Base-by-base conservation (phyloP, 2,329 filamentous ascomycete species). In the Ceratocystiopsis sp. region DNA sequence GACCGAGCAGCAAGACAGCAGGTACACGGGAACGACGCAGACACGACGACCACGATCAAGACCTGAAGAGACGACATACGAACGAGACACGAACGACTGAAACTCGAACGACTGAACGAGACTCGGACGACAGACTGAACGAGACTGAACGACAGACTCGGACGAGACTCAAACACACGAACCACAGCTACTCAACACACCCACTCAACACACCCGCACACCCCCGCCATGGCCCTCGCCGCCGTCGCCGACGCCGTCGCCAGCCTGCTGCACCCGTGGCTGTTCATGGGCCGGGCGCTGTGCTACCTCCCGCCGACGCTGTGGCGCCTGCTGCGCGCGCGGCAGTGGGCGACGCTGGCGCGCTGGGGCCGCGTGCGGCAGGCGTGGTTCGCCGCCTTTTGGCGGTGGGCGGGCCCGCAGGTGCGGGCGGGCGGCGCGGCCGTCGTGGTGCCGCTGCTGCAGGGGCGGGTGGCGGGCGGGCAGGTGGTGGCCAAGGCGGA, bases 331-430 rank as follows among this genome's bases (percentile, higher is more conserved):
- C 14, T 70, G 38, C 49, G 51, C 29, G 49, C 53, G 10, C 48
- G 53, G 38, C 52, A 64, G 39, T 56, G 58, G 44, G 33, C 46
- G 43, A 55, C 61, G 6, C 57, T 73, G 16, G 41, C 68, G 38
- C 66, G 62, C 16, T 61, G 58, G 1, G 53, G 57, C 2, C 54
- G 53, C 18, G 60, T 75, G 43, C 61, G 58, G 36, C 57, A 62
- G 3, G 63, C 59, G 48, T 78, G 75, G 70, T 82, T 81, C 57
- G 66, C 65, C 42, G 58, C 59, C 36, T 79, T 81, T 59, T 82
- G 77, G 77, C 57, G 58, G 33, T 61, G 39, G 43, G 63, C 65
- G 38, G 74, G 74, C 0, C 73, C 75, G 0, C 47, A 56, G 4
- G 61, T 73, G 4, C 67, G 68, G 45, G 48, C 57, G n/a, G 64